A percentile compares a stretch with the other conserved stretches of the same genome.
Conservation (phyloP, 192 early-diverging fungal genomes). For the Backusella westeae region DNA sequence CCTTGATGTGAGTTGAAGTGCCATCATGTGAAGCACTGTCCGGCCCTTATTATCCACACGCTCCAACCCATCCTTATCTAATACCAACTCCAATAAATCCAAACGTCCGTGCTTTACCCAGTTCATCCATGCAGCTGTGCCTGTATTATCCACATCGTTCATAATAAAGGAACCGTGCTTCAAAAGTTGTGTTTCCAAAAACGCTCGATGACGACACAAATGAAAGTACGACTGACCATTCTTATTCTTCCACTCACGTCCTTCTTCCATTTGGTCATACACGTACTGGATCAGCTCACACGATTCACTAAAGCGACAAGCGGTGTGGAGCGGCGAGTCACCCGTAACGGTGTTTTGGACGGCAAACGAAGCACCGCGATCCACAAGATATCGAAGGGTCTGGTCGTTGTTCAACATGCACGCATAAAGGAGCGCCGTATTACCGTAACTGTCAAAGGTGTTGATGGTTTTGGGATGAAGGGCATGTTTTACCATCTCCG, state of each 20-base stretch:
- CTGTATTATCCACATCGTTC: conserved; percentile 30
- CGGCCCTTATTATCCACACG: conserved; percentile 12
- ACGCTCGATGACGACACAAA: conserved; percentile 22
- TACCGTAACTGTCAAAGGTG: conserved; percentile 38
- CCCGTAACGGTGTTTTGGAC: not conserved
- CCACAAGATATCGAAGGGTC: not conserved
- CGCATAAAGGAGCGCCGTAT: conserved; percentile 29
- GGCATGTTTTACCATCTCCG: conserved; percentile 24
- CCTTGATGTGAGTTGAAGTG: not conserved
- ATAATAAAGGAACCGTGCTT: conserved; percentile 5
- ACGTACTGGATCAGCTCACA: not conserved
- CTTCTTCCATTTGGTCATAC: not conserved
- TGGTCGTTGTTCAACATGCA: not conserved
- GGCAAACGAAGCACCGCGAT: not conserved
- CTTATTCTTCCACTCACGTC: conserved; percentile 29
- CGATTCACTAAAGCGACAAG: not conserved
- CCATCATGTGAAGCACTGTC: conserved; percentile 7
- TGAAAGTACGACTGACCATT: conserved; percentile 41
- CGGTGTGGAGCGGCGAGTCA: not conserved
- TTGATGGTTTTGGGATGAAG: conserved; percentile 22
- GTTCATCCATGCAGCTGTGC: conserved; percentile 34
- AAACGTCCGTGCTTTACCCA: conserved; percentile 36
- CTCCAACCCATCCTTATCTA: not conserved
- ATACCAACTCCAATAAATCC: conserved; percentile 24
- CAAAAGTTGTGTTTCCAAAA: conserved; percentile 18